Conservation (phyloP, 306 rosid species). For the Gastrolobium villosum region DNA sequence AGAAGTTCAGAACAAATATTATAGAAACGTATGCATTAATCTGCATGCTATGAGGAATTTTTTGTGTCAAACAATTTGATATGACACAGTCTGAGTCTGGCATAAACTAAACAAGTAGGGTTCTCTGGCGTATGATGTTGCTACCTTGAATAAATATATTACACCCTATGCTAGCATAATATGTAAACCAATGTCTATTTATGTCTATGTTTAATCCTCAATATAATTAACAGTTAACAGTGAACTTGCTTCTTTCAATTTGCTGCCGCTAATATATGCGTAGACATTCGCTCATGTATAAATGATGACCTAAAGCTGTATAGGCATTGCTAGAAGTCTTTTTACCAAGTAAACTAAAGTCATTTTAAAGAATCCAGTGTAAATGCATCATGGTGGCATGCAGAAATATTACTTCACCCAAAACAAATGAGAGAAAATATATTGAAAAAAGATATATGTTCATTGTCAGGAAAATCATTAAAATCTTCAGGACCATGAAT, state of each 20-base stretch:
- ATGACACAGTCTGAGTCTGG: slow-evolving; percentile 2
- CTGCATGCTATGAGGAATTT: slow-evolving; percentile 1
- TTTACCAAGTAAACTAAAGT: slow-evolving; percentile 3
- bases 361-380: neutral
- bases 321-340: slow-evolving; percentile 1
- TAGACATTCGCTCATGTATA: neutral
- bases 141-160: neutral
- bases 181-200: neutral
- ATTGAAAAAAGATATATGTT: neutral
- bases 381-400: slow-evolving; percentile 6
- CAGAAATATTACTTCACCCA: slow-evolving; percentile 8
- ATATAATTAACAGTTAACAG: neutral
- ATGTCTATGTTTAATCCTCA: neutral
- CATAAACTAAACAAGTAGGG: neutral
- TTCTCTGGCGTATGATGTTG: neutral
- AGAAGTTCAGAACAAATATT: slow-evolving; percentile 43
- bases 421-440: neutral
- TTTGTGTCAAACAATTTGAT: slow-evolving; percentile 21
- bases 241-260: slow-evolving; percentile 27
- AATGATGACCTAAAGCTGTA: neutral
- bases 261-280: neutral
- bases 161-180: slow-evolving; percentile 22
- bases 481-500: slow-evolving; percentile 7
- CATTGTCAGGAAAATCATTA: neutral
- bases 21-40: slow-evolving; percentile 16